Base-by-base conservation (phyloP, 352 stramenopile genomes). In the Plasmopara halstedii region DNA sequence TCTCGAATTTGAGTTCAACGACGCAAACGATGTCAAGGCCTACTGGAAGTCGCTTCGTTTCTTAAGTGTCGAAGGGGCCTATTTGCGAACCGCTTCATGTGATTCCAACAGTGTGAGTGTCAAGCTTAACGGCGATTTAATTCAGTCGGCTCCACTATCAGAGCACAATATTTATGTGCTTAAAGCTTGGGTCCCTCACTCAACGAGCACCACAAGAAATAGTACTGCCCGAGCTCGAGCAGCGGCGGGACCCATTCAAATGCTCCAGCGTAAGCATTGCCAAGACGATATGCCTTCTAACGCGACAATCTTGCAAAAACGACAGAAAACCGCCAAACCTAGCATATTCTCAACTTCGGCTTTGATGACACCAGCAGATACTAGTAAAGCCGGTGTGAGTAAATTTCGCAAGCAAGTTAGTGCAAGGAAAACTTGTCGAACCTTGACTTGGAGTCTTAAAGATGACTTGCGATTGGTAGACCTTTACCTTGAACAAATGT, bases 1-100 rank as follows among this genome's bases (percentile, higher is more conserved):
- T 17, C 53, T 90, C 3, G 62, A 70, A 13, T 88, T 85, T 29
- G 27, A 46, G 14, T 56, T 90, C 21, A 44, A 61, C 9, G 45
- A 33, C 33, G 42, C 51, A 4, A 65, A 84, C 1, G 51, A 73
- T 42, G 67, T 58, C 9, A 77, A 70, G 49, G 62, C 70, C n/a
- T 90, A 83, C 32, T 90, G 79, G 79, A 82, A 84, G 7, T 64
- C 71, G 2, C 50, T 90, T 22, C 65, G 68, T n/a, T 83, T 87
- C 39, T 56, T 90, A 33, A 83, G 70, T 27, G 43, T 87, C 2
- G 77, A 90, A 45, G 73, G 76, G 1, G 79, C 64, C 39, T 67
- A 62, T 19, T 41, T 88, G 32, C 72, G 77, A 7, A 76, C 31
- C 21, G 50, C 60, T 13, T 64, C 42, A 1, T 42, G 54, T 4